Evolutionary conservation across 306 rosid genomes (phyloP).

Genomic region (Astragalus glycyphyllos): DNA sequence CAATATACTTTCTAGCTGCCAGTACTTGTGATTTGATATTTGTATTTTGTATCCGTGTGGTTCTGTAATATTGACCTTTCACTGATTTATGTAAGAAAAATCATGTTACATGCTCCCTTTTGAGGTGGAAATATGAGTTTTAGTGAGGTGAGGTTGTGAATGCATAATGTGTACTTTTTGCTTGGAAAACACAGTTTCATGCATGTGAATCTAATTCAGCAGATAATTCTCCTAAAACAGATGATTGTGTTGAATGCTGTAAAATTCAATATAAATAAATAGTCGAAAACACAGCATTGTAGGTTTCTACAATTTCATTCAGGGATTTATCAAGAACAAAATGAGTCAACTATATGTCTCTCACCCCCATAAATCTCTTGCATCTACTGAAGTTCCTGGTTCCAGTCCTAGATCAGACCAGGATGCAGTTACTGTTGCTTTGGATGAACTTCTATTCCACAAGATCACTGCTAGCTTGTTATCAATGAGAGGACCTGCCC

Average conservation of each 20-base stretch:
- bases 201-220: conserved; percentile 65
- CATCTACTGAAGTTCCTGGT: conserved; percentile 46
- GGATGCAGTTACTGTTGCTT: conserved; percentile 56
- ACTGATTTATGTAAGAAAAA: too few relatives aligned
- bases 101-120: too few relatives aligned
- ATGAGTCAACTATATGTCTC: conserved; percentile 22
- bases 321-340: neutral
- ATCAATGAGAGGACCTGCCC: conserved; percentile 74
- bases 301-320: too few relatives aligned
- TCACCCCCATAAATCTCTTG: conserved; percentile 79
- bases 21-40: too few relatives aligned
- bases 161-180: too few relatives aligned
- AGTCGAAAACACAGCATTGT: neutral
- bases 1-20: too few relatives aligned
- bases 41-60: too few relatives aligned
- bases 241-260: conserved; percentile 64
- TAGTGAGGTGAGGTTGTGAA: too few relatives aligned
- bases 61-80: too few relatives aligned
- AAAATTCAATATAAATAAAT: conserved; percentile 31
- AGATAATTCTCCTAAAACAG: conserved; percentile 45
- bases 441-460: conserved; percentile 70
- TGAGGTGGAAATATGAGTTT: too few relatives aligned
- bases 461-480: conserved; percentile 59
- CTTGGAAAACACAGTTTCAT: too few relatives aligned
- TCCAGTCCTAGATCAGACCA: conserved; percentile 70